Conservation (phyloP, 192 early-diverging fungal species). For the Podila clonocystis region DNA sequence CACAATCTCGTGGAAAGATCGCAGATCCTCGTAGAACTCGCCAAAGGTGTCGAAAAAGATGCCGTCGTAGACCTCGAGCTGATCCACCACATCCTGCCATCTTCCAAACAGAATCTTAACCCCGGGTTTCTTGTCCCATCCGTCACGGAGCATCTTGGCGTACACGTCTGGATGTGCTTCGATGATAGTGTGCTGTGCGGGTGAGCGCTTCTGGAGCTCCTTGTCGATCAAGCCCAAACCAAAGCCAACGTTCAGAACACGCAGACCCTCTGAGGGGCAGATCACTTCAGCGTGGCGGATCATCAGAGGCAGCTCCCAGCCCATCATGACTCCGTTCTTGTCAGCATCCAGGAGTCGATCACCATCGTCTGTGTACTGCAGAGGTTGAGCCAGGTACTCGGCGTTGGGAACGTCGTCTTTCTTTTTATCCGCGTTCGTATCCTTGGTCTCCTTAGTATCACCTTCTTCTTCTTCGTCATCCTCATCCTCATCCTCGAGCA, state of each 20-base stretch:
- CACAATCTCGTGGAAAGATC: constrained; percentile 72
- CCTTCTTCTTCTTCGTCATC: constrained; percentile 49
- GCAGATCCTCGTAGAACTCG: constrained; percentile 92
- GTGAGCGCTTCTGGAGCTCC: constrained; percentile 78
- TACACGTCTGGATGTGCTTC: constrained; percentile 99
- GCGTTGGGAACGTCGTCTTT: constrained; percentile 72
- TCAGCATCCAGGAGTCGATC: constrained; percentile 85
- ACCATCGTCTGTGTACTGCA: constrained; percentile 81
- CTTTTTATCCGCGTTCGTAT: constrained; percentile 11
- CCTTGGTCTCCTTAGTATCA: background rate
- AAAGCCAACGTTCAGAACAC: constrained; percentile 85
- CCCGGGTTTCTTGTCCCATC: constrained; percentile 87
- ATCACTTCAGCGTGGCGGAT: constrained; percentile 85
- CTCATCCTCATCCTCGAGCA: constrained; percentile 39
- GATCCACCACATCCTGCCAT: constrained; percentile 89
- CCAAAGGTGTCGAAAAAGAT: constrained; percentile 97
- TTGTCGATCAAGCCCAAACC: constrained; percentile 92
- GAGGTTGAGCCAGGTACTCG: constrained; percentile 79
- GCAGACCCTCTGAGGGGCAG: constrained; percentile 62
- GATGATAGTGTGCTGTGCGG: constrained; percentile 86
- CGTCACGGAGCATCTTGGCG: constrained; percentile 81
- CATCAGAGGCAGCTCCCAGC: constrained; percentile 97
- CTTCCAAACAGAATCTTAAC: constrained; percentile 90
- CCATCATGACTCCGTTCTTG: constrained; percentile 98
- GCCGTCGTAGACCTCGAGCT: constrained; percentile 85